Evolutionary conservation across 1,284 basidiomycete genomes (phyloP), one percentile per base, ranked within the genome.

Genomic region (Microbotryomycetes sp.): DNA sequence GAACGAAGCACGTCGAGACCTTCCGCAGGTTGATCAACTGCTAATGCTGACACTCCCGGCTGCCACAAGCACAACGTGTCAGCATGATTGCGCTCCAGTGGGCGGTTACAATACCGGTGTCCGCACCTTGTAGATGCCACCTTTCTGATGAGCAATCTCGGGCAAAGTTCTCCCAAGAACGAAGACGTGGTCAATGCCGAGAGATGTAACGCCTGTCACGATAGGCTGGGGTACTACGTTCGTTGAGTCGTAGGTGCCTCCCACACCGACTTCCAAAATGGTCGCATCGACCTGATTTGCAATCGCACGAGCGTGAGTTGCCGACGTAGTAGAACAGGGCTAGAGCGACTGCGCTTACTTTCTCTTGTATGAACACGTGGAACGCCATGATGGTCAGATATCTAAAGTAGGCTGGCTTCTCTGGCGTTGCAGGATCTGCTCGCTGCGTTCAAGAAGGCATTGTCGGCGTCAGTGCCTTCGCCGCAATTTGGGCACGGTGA

Each of bases 201-300:
- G 81, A 12, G 92, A 83, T 6, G 92, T 89, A 47, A 98, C 81
- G 6, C 92, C 96, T 0, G 93, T 90, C 4, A 89, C 88, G 23
- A 93, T 75, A 0, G 96, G 96, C 64, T 82, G 83, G 0, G 91
- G 92, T 1, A 98, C 91, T 64, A 97, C 85, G 73, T 99, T 99
- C 30, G 96, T 99, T 71, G 91, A 92, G 75, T 99, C 96, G 73
- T 90, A 92, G 26, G 84, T 82, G 23, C 96, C 96, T 19, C 96
- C 96, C 23, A 99, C 88, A 16, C 96, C 96, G 42, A 98, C 96
- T 80, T 99, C 96, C 31, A 99, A 81, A 49, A 99, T 84, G 0
- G 93, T 92, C 4, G 91, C 92, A 70, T 92, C 85, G 19, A 89
- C 86, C 77, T 82, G 71, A 16, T 28, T 7, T 1, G 45, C 9